A percentile compares a stretch with the other conserved stretches of the same genome.
phyloP scores from a whole-genome alignment of 2,329 filamentous ascomycete genomes.

The Sclerotinia sclerotiorum region DNA sequence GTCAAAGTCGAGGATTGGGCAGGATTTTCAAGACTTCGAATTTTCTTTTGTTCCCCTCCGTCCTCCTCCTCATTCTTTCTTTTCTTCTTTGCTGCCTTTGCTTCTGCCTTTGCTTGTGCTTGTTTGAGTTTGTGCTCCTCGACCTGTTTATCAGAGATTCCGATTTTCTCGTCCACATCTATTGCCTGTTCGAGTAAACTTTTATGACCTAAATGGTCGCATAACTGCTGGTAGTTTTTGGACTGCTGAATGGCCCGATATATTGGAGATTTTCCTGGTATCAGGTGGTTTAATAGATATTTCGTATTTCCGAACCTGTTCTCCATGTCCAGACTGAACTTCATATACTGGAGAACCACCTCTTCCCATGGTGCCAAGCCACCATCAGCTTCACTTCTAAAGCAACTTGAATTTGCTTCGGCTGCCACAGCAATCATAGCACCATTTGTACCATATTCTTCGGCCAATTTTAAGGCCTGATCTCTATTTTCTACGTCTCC shows the following conservation, averaged over 20 bases:
- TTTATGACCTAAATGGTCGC: conserved; percentile 63
- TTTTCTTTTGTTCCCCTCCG: conserved; percentile 16
- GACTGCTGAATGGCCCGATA: conserved; percentile 62
- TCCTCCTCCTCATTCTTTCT: conserved; percentile 13
- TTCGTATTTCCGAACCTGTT: conserved; percentile 94
- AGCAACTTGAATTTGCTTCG: conserved; percentile 88
- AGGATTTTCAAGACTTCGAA: conserved; percentile 10
- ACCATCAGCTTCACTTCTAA: conserved; percentile 67
- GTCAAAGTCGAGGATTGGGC: not conserved
- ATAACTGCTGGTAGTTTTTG: conserved; percentile 71
- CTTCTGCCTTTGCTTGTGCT: conserved; percentile 27
- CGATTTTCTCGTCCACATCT: conserved; percentile 55
- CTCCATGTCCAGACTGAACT: conserved; percentile 69
- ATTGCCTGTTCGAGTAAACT: conserved; percentile 63
- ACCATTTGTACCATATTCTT: conserved; percentile 83
- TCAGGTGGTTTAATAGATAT: conserved; percentile 79
- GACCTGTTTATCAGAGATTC: conserved; percentile 28
- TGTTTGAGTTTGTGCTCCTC: conserved; percentile 25
- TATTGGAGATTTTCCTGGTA: conserved; percentile 72
- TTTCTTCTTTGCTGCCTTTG: conserved; percentile 17
- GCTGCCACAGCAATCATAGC: conserved; percentile 97
- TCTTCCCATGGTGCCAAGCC: conserved; percentile 73
- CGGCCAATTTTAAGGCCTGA: conserved; percentile 67
- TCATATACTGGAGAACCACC: conserved; percentile 74
- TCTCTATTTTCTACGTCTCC: conserved; percentile 81